Percentiles rank a stretch among this genome's conserved stretches.
These are phyloP conservation scores for Cordyceps militaris DNA, from an alignment of 2,329 filamentous ascomycete species.

Conservation along the genomic window DNA sequence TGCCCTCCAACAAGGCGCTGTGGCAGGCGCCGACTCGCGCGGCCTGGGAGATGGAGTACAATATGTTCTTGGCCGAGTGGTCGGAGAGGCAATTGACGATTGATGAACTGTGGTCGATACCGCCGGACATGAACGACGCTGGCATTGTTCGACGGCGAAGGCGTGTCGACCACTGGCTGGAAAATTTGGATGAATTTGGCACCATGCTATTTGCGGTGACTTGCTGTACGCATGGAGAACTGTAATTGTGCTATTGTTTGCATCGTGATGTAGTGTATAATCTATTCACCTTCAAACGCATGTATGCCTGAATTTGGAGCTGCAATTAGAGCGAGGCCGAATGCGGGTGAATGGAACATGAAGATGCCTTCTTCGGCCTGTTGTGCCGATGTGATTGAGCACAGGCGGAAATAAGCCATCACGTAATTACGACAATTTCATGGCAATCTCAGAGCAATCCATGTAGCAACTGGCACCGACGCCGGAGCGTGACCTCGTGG, in stretches of 20 bases:
- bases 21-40: slow-evolving; percentile 34
- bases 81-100: slow-evolving; percentile 33
- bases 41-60: slow-evolving; percentile 39
- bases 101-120: slow-evolving; percentile 44
- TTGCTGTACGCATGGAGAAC: slow-evolving; percentile 34
- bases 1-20: slow-evolving; percentile 32
- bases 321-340: too few species aligned
- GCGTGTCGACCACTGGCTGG: slow-evolving; percentile 43
- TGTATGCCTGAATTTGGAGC: too few species aligned
- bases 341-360: too few species aligned
- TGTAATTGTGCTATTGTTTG: background rate
- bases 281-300: too few species aligned
- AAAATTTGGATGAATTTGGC: slow-evolving; percentile 45
- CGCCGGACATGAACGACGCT: slow-evolving; percentile 23
- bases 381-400: too few species aligned
- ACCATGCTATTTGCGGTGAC: slow-evolving; percentile 46
- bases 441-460: too few species aligned
- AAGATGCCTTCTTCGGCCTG: too few species aligned
- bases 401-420: too few species aligned
- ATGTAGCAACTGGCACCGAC: too few species aligned
- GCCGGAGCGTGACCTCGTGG: background rate
- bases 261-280: too few species aligned
- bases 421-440: background rate
- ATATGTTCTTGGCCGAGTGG: slow-evolving; percentile 36
- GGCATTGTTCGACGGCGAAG: slow-evolving; percentile 24